Conservation (phyloP, 345 rosid genomes). For the Hevea brasiliensis region DNA sequence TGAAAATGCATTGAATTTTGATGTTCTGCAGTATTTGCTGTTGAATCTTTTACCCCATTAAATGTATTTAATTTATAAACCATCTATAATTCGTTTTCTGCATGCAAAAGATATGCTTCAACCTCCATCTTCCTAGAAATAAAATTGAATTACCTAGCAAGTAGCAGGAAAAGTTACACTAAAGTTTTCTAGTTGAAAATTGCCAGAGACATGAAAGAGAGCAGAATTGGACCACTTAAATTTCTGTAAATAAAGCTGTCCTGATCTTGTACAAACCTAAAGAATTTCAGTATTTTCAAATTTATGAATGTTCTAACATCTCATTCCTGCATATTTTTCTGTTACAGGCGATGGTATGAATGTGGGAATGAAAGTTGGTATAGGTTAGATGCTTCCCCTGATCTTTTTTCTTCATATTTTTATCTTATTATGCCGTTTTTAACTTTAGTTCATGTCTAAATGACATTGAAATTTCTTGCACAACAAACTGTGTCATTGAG, state of each 20-base stretch:
- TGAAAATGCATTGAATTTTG: no score
- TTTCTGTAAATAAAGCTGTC: background rate
- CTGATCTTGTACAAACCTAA: background rate
- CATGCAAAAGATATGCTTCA: background rate
- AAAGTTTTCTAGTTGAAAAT: background rate
- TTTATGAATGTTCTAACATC: slow-evolving; percentile 1
- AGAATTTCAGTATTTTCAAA: background rate
- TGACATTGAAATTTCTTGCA: background rate
- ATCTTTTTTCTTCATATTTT: background rate
- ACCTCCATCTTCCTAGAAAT: background rate
- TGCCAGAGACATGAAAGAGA: background rate
- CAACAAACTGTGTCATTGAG: background rate
- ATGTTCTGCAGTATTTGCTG: no score
- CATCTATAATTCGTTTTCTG: background rate
- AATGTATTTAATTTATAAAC: no score
- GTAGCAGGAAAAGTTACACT: background rate
- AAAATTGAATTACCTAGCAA: no score
- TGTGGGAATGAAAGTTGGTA: background rate
- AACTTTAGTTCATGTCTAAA: background rate
- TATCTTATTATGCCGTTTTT: background rate
- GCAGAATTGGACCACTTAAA: background rate
- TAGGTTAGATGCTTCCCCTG: slow-evolving; percentile 10
- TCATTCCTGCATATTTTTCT: background rate
- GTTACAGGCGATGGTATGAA: background rate
- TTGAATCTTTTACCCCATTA: no score